Percentiles rank a stretch among this genome's conserved stretches.
phyloP scores from a whole-genome alignment of 2,329 filamentous ascomycete genomes.

The Fusarium papillatum region DNA sequence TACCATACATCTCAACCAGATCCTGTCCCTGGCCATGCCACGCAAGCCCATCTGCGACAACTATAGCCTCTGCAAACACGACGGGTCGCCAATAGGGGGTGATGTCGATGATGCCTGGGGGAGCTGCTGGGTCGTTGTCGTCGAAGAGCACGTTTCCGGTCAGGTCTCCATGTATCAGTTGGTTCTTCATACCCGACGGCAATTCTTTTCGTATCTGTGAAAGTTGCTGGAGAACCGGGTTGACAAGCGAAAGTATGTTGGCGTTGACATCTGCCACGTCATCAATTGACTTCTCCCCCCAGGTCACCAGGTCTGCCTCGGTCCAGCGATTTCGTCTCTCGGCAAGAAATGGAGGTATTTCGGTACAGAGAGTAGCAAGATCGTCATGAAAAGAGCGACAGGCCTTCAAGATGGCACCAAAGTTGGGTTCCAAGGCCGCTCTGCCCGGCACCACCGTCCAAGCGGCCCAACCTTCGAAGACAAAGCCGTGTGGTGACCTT shows the following conservation, averaged over 20 bases:
- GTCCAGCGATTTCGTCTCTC: slow-evolving; percentile 5
- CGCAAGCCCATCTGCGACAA: slow-evolving; percentile 11
- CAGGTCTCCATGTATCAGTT: slow-evolving; percentile 20
- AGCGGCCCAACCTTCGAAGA: slow-evolving; percentile 9
- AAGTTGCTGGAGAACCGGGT: neutral
- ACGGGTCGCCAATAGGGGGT: slow-evolving; percentile 20
- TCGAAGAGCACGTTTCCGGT: slow-evolving; percentile 17
- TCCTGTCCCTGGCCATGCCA: neutral
- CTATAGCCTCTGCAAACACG: slow-evolving; percentile 17
- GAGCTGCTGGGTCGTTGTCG: neutral
- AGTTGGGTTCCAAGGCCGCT: neutral
- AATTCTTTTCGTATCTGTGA: neutral
- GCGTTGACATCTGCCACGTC: neutral
- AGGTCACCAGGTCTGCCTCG: slow-evolving; percentile 17
- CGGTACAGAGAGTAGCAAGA: neutral
- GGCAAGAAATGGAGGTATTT: neutral
- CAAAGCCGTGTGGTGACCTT: neutral
- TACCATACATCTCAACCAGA: neutral
- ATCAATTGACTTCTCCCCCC: neutral
- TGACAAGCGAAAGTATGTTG: neutral
- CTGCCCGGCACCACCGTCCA: slow-evolving; percentile 4
- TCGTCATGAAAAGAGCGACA: slow-evolving; percentile 8
- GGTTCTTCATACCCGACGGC: neutral
- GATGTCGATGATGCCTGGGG: slow-evolving; percentile 15
- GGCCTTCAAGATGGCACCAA: slow-evolving; percentile 5